Evolutionary conservation across 2,329 filamentous ascomycete species (phyloP), one percentile per base, ranked within the genome.

Genomic region (Neonectria faginata): DNA sequence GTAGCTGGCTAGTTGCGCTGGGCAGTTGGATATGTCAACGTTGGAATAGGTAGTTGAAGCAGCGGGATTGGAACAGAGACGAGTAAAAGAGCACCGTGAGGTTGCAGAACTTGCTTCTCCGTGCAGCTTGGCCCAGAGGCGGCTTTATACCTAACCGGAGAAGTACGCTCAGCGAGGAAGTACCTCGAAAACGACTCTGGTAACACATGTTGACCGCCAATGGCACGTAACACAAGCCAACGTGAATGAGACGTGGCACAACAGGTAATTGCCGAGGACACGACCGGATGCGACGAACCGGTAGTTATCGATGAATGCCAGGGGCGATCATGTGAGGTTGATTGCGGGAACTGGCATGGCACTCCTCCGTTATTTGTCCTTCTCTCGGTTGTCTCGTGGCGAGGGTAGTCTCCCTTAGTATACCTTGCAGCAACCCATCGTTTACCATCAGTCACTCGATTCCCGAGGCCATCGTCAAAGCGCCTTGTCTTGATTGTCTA

Each of bases 401-500:
- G 16, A 39, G 36, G 14, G 36, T 29, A 29, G 29, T 29, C 29
- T 29, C 7, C 29, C 9, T 10, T 10, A 9, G 29, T 39, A 39
- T 6, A 8, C 36, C 36, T n/a, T 16, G 16, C 6, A 5, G 5
- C 36, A 39, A 39, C 36, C 7, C 14, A 7, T n/a, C 36, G 14
- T 39, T 39, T n/a, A 16, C 14, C 14, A 12, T 39, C 11, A 51
- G 22, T 54, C 20, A 39, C 36, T 16, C 27, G 9, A 29, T 31
- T 18, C n/a, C 22, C 16, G 18, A 50, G 25, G 25, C 16, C 39
- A 41, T 41, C 56, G 42, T 58, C 50, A 45, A 45, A 44, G 56
- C 52, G 62, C 57, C 41, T 45, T 36, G 36, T 59, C 57, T 60
- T 51, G 36, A 64, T 70, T 57, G 44, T 67, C 61, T 63, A 64